Evolutionary conservation across 306 rosid species (phyloP).

Genomic region (Ammopiptanthus mongolicus): DNA sequence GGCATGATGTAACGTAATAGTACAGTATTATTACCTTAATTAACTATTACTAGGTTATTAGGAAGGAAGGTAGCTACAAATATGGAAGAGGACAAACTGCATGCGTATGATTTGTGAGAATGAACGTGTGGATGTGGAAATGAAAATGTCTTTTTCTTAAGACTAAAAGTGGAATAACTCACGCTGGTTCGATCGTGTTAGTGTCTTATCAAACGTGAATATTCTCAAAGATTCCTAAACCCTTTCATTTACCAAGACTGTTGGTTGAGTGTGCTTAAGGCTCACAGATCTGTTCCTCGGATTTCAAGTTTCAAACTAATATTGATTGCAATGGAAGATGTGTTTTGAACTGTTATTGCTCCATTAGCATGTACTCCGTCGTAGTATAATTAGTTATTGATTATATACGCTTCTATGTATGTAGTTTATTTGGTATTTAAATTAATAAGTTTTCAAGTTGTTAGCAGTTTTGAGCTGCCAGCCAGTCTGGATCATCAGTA

Average conservation of each 20-base stretch:
- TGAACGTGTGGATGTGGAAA: too few relatives aligned
- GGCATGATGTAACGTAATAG: neutral
- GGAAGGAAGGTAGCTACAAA: too few relatives aligned
- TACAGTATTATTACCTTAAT: too few relatives aligned
- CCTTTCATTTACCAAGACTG: neutral
- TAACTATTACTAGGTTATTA: too few relatives aligned
- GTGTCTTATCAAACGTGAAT: too few relatives aligned
- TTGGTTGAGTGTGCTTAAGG: neutral
- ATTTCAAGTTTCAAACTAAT: neutral
- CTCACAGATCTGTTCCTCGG: too few relatives aligned
- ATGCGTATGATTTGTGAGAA: neutral
- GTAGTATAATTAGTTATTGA: neutral
- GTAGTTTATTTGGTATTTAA: neutral
- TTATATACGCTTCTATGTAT: neutral
- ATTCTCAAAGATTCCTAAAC: neutral
- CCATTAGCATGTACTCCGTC: neutral
- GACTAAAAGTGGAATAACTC: too few relatives aligned
- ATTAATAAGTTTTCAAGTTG: neutral
- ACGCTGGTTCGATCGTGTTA: too few relatives aligned
- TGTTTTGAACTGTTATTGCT: neutral
- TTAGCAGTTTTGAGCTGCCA: neutral
- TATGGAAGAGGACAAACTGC: neutral
- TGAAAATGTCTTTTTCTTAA: too few relatives aligned
- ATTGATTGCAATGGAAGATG: neutral
- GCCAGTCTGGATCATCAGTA: neutral